These are phyloP conservation scores for Xylaria arbuscula DNA, from an alignment of 2,329 filamentous ascomycete species.

Conservation along the genomic window DNA sequence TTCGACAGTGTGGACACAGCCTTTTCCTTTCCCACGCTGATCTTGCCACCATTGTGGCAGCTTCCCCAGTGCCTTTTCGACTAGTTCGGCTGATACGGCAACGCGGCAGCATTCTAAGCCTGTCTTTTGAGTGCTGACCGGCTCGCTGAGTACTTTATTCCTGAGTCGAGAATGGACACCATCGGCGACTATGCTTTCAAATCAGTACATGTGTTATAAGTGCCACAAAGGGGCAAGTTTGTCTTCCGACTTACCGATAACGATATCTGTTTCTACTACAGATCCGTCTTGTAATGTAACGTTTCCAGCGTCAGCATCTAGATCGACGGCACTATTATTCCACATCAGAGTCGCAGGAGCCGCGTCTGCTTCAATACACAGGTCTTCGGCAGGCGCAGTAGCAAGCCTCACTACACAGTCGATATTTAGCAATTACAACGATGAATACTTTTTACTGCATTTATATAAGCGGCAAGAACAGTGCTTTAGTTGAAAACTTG, in stretches of 20 bases:
- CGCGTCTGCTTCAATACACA: constrained; percentile 37
- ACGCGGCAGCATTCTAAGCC: constrained; percentile 44
- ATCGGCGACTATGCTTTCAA: constrained; percentile 38
- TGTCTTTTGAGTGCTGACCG: constrained; percentile 37
- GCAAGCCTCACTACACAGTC: constrained; percentile 36
- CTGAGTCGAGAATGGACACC: constrained; percentile 45
- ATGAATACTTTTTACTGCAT: neutral
- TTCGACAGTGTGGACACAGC: constrained; percentile 36
- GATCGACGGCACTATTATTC: constrained; percentile 38
- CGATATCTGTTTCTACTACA: constrained; percentile 39
- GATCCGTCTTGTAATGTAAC: constrained; percentile 42
- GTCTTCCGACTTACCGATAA: constrained; percentile 36
- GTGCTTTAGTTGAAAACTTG: too few relatives aligned
- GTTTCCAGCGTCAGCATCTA: constrained; percentile 40
- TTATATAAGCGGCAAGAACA: too few relatives aligned
- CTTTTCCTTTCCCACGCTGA: constrained; percentile 25
- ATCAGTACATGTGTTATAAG: neutral
- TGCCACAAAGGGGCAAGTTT: neutral
- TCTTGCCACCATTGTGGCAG: constrained; percentile 42
- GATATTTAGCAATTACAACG: neutral
- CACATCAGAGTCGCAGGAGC: constrained; percentile 37
- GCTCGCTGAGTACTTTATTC: constrained; percentile 37
- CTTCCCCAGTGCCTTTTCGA: constrained; percentile 37
- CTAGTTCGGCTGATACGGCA: constrained; percentile 38
- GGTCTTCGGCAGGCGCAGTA: constrained; percentile 40